Conservation (phyloP, 768 basidiomycete species). For the Amanita polypyramis region DNA sequence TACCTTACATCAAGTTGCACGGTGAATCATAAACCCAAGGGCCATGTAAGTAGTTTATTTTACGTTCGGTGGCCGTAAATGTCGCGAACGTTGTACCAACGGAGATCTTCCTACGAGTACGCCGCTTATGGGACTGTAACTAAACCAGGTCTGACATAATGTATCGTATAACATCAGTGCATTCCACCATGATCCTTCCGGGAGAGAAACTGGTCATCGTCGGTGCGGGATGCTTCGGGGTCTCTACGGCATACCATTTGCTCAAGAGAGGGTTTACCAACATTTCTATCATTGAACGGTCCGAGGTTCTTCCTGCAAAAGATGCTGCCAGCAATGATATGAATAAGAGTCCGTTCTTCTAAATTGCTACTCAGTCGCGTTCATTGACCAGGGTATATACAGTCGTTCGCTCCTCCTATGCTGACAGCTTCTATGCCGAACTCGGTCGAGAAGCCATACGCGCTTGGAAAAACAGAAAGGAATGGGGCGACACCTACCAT, state of each 20-base stretch:
- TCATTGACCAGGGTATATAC: background rate
- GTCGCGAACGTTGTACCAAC: too few species aligned
- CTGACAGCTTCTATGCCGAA: conserved; percentile 55
- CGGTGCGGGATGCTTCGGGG: conserved; percentile 79
- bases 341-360: conserved; percentile 29
- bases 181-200: conserved; percentile 17
- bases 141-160: too few species aligned
- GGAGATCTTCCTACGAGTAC: too few species aligned
- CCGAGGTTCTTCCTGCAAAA: conserved; percentile 57
- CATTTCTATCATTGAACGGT: conserved; percentile 71
- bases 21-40: too few species aligned
- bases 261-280: conserved; percentile 55
- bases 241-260: conserved; percentile 79
- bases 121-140: too few species aligned
- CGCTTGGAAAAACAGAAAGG: conserved; percentile 56
- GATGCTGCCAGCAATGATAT: conserved; percentile 66
- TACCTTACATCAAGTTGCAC: too few species aligned
- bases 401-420: conserved; percentile 73
- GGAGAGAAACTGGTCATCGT: conserved; percentile 47
- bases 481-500: conserved; percentile 71
- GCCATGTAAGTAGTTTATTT: too few species aligned
- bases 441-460: conserved; percentile 71
- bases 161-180: too few species aligned
- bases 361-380: background rate
- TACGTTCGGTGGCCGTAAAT: too few species aligned